Base-by-base conservation (phyloP, 768 basidiomycete species). In the Boletus patriciae region DNA sequence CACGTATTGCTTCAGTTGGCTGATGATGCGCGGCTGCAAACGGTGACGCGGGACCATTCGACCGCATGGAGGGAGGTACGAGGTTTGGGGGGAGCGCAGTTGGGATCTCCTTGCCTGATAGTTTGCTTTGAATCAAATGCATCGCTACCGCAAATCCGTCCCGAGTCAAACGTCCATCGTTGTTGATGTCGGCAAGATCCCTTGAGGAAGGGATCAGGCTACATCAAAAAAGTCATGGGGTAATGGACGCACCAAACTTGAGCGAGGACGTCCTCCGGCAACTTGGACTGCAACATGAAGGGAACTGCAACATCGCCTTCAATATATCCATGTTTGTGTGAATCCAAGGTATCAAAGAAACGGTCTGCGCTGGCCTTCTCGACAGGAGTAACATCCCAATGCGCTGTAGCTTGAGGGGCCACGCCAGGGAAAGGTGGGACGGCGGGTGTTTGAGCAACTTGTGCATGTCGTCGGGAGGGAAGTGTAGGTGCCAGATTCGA, bases 71-170 rank as follows among this genome's bases (percentile, higher is more conserved):
- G 3, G 94, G 95, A 8, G 97, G 97, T 7, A 97, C 70, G 45
- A 98, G 77, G 34, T 85, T 81, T 37, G 71, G 73, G 5, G 94
- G 92, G 29, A 99, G 76, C n/a, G 73, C 68, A 0, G 77, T 64
- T 1, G 93, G 92, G 44, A 97, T 73, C 3, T 90, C 87, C 59
- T 83, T 84, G 18, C 96, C 94, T 8, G 83, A 79, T 10, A 97
- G 74, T 71, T 88, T 93, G 66, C 82, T 82, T 72, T 92, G 90
- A 64, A 99, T 98, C 36, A 99, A 81, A 73, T 96, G 84, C 85
- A 95, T 85, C 4, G 94, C 97, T 44, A 98, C 88, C 9, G 97
- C 96, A 71, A 99, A 98, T 15, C 94, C 92, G 47, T 98, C 95
- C 50, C 86, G 82, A 4, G 87, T 94, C 46, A 99, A 78, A 52